Conservation (phyloP, 2,329 filamentous ascomycete species). For the Aspergillus piperis region DNA sequence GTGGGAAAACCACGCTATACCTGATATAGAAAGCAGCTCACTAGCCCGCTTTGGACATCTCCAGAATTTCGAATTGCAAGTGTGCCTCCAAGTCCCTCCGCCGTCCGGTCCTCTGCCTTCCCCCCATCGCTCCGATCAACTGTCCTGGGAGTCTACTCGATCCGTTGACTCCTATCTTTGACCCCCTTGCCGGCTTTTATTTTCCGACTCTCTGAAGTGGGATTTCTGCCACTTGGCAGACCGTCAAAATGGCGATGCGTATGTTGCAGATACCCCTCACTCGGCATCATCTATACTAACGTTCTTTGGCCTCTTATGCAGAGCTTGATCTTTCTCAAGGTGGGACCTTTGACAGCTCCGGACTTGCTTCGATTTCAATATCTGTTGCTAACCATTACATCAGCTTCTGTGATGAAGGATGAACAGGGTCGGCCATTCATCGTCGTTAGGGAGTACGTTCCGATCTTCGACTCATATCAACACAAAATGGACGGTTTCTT, state of each 20-base stretch:
- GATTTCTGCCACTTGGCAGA: constrained; percentile 35
- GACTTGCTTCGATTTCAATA: constrained; percentile 1
- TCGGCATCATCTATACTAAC: constrained; percentile 27
- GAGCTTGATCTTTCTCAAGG: constrained; percentile 53
- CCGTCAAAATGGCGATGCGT: constrained; percentile 52
- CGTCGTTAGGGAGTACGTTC: constrained; percentile 88
- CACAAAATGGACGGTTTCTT: background rate
- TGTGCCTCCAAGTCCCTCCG: constrained; percentile 4
- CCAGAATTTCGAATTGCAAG: constrained; percentile 35
- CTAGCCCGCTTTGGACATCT: constrained; percentile 38
- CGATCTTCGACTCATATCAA: constrained; percentile 13
- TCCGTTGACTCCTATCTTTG: constrained; percentile 11
- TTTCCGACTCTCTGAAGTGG: constrained; percentile 16
- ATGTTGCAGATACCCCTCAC: constrained; percentile 43
- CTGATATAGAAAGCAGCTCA: constrained; percentile 41
- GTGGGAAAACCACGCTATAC: constrained; percentile 36
- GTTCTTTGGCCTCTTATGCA: constrained; percentile 25
- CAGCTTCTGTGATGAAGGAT: constrained; percentile 84
- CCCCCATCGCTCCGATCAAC: constrained; percentile 23
- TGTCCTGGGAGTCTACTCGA: constrained; percentile 13
- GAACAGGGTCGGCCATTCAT: constrained; percentile 97
- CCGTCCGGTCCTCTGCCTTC: constrained; percentile 21
- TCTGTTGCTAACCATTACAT: constrained; percentile 24
- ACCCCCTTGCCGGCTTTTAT: constrained; percentile 4
- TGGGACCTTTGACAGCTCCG: constrained; percentile 18